phyloP scores from a whole-genome alignment of 2,329 filamentous ascomycete species.

The Hypomyces perniciosus region DNA sequence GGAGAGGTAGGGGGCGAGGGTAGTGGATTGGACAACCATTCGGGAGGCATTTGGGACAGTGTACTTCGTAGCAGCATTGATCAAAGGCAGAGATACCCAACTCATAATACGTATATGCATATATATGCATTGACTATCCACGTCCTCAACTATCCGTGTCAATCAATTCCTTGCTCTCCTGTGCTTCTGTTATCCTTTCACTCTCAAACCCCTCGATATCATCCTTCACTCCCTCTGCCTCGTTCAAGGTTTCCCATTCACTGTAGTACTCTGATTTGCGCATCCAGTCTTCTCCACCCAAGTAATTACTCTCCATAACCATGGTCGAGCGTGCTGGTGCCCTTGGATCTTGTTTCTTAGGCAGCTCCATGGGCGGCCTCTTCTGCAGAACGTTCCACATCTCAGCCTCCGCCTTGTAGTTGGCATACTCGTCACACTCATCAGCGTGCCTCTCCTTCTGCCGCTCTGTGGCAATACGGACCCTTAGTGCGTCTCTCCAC shows the following conservation, averaged over 20 bases:
- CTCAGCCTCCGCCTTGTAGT: constrained; percentile 35
- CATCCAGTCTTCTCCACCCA: constrained; percentile 35
- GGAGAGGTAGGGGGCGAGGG: constrained; percentile 26
- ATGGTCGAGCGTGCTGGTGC: constrained; percentile 22
- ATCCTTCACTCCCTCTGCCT: not conserved
- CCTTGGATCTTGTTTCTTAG: constrained; percentile 26
- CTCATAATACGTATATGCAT: not conserved
- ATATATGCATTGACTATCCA: not conserved
- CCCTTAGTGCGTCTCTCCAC: constrained; percentile 31
- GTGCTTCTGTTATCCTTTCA: not conserved
- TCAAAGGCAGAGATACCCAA: constrained; percentile 7
- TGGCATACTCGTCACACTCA: constrained; percentile 33
- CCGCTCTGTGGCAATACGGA: constrained; percentile 36
- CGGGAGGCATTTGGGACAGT: not conserved
- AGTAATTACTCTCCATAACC: constrained; percentile 31
- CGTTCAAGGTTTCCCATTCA: constrained; percentile 37
- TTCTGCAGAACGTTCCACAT: constrained; percentile 42
- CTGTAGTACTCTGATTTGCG: constrained; percentile 29
- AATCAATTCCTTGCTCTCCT: not conserved
- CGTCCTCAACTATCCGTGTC: not conserved
- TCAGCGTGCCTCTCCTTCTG: constrained; percentile 41
- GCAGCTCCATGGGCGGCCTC: constrained; percentile 30
- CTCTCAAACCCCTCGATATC: not conserved
- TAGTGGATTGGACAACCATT: constrained; percentile 9
- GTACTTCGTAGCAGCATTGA: not conserved